phyloP scores from a whole-genome alignment of 208 protist genomes.

The Crithidia bombi region DNA sequence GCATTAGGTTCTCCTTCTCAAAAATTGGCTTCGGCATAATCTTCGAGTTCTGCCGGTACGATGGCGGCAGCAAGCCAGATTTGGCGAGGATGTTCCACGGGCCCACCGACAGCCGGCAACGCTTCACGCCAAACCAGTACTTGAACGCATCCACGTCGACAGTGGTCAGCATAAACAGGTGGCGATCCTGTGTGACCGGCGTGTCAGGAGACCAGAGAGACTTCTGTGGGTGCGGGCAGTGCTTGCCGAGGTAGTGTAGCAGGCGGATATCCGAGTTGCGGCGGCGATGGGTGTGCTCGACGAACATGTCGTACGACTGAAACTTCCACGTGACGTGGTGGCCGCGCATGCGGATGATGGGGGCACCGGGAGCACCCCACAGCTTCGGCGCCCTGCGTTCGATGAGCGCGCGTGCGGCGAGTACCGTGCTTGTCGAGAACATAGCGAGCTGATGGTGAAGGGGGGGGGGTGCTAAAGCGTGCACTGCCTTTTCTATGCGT shows the following conservation, averaged over 20 bases:
- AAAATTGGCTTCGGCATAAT: slow-evolving; percentile 92
- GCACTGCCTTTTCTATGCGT: no score
- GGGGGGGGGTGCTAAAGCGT: no score
- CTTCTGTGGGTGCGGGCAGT: slow-evolving; percentile 93
- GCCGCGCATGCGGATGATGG: slow-evolving; percentile 88
- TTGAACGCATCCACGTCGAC: slow-evolving; percentile 93
- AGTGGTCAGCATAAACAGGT: slow-evolving; percentile 92
- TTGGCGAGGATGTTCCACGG: slow-evolving; percentile 89
- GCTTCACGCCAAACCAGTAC: slow-evolving; percentile 93
- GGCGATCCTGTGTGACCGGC: slow-evolving; percentile 87
- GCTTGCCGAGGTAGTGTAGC: slow-evolving; percentile 91
- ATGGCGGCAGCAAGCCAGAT: slow-evolving; percentile 85
- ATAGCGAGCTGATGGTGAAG: slow-evolving; percentile 7
- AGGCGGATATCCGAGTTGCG: slow-evolving; percentile 85
- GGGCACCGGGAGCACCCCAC: slow-evolving; percentile 86
- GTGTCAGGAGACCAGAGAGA: slow-evolving; percentile 93
- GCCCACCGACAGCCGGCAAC: slow-evolving; percentile 75
- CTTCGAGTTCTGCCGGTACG: slow-evolving; percentile 82
- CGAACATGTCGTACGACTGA: slow-evolving; percentile 87
- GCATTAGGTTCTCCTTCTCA: slow-evolving; percentile 90
- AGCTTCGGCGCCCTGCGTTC: slow-evolving; percentile 70
- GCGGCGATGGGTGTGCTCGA: slow-evolving; percentile 88
- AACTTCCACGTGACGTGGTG: slow-evolving; percentile 90
- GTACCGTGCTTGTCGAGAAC: slow-evolving; percentile 19
- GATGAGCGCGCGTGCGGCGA: slow-evolving; percentile 56